Evolutionary conservation across 2,329 filamentous ascomycete species (phyloP).

Genomic region (Pseudopithomyces chartarum): DNA sequence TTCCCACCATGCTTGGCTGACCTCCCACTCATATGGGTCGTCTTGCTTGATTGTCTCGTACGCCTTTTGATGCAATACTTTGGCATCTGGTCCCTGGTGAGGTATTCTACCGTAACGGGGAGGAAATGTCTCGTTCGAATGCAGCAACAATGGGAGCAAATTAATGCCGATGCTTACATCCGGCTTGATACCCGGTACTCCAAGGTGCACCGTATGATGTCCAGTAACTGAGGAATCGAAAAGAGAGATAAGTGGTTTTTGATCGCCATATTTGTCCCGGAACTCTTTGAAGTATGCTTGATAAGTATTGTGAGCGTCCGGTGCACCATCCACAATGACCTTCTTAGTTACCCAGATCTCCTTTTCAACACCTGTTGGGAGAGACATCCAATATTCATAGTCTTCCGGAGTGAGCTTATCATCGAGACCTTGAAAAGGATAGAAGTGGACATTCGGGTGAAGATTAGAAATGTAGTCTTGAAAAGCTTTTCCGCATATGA

Average conservation of each 20-base stretch:
- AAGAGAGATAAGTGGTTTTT: conserved; percentile 51
- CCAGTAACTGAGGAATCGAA: conserved; percentile 50
- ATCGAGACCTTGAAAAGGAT: conserved; percentile 36
- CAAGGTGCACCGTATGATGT: conserved; percentile 28
- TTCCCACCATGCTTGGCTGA: conserved; percentile 20
- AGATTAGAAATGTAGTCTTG: conserved; percentile 38
- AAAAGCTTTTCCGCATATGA: conserved; percentile 48
- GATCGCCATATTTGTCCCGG: conserved; percentile 35
- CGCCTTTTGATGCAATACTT: conserved; percentile 16
- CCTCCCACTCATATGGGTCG: conserved; percentile 15
- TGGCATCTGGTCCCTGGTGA: conserved; percentile 15
- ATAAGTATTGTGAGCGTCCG: conserved; percentile 38
- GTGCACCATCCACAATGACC: conserved; percentile 42
- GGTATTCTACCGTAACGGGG: conserved; percentile 19
- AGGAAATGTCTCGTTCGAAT: conserved; percentile 25
- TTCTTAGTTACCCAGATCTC: conserved; percentile 43
- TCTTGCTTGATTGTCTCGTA: conserved; percentile 6
- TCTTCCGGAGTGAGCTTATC: conserved; percentile 24
- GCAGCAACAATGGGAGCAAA: conserved; percentile 21
- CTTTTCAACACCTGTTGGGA: conserved; percentile 30
- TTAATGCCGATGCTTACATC: conserved; percentile 49
- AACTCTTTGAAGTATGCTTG: conserved; percentile 36
- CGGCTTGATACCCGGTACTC: conserved; percentile 46
- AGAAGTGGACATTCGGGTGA: conserved; percentile 46
- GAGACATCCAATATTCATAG: conserved; percentile 26